Conservation (phyloP, 805 yeast genomes). For the Schizosaccharomyces octosporus region DNA sequence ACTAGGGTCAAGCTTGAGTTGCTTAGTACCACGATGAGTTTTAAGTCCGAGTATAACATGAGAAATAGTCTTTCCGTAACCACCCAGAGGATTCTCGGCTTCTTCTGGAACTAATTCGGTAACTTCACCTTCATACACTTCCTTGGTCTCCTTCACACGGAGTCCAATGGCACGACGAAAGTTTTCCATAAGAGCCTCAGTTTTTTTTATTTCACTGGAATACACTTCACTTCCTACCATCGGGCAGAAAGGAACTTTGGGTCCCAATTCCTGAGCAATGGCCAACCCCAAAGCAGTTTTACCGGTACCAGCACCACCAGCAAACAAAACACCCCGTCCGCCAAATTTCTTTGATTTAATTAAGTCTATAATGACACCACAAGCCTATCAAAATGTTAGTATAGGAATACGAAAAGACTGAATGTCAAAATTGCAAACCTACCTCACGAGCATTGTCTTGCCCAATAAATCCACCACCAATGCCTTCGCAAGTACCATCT, state of each 20-base stretch:
- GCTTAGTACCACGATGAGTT: conserved; percentile 78
- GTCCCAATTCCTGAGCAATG: conserved; percentile 84
- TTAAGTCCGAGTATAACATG: conserved; percentile 87
- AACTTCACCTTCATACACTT: conserved; percentile 94
- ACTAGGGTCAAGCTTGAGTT: conserved; percentile 67
- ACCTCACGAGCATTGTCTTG: conserved; percentile 34
- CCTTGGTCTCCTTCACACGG: conserved; percentile 88
- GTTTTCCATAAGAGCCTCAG: conserved; percentile 87
- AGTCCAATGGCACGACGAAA: conserved; percentile 84
- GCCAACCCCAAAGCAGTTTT: conserved; percentile 94
- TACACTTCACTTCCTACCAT: conserved; percentile 84
- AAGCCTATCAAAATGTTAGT: conserved; percentile 23
- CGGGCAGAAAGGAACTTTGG: conserved; percentile 93
- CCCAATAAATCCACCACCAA: conserved; percentile 77
- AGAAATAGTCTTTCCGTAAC: conserved; percentile 86
- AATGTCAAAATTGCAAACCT: not conserved
- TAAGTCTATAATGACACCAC: conserved; percentile 83
- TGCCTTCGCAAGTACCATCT: conserved; percentile 53
- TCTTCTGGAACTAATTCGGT: conserved; percentile 89
- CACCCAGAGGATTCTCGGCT: conserved; percentile 88
- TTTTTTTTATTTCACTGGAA: conserved; percentile 90
- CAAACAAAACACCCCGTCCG: conserved; percentile 83
- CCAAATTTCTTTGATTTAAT: conserved; percentile 80
- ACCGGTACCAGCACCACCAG: conserved; percentile 97
- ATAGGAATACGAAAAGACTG: not conserved